Conservation (phyloP, 2,329 filamentous ascomycete genomes). For the Lasiodiplodia citricola region DNA sequence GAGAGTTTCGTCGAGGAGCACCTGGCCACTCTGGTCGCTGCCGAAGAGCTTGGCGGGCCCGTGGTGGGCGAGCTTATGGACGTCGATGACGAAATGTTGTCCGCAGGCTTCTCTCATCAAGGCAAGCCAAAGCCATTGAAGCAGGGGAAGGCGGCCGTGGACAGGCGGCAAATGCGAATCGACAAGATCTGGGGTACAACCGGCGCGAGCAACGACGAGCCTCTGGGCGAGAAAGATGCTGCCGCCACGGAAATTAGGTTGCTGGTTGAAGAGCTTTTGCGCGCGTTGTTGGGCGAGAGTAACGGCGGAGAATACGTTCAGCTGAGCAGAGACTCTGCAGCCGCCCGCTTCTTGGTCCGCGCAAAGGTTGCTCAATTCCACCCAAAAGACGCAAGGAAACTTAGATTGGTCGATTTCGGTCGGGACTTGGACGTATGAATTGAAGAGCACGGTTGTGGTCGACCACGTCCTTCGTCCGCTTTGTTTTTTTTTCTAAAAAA, state of each 20-base stretch:
- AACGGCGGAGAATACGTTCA: slow-evolving; percentile 53
- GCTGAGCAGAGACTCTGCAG: slow-evolving; percentile 57
- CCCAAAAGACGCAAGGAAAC: slow-evolving; percentile 57
- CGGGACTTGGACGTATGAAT: slow-evolving; percentile 42
- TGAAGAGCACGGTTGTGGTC: background rate
- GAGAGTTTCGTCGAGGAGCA: slow-evolving; percentile 73
- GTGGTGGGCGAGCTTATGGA: slow-evolving; percentile 77
- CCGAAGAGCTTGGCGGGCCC: slow-evolving; percentile 82
- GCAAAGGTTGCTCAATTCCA: slow-evolving; percentile 63
- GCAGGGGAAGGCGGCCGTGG: slow-evolving; percentile 34
- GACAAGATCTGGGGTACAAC: slow-evolving; percentile 55
- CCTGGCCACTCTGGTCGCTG: slow-evolving; percentile 77
- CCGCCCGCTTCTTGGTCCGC: slow-evolving; percentile 59
- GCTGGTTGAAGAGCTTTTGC: slow-evolving; percentile 54
- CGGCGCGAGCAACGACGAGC: slow-evolving; percentile 27
- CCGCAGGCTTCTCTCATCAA: slow-evolving; percentile 59
- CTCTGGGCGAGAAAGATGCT: slow-evolving; percentile 52
- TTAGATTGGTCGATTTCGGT: slow-evolving; percentile 61
- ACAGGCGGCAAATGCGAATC: slow-evolving; percentile 54
- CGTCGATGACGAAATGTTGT: slow-evolving; percentile 61
- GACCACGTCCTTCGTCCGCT: background rate
- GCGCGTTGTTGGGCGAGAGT: slow-evolving; percentile 44
- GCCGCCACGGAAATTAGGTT: slow-evolving; percentile 55
- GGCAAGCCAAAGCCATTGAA: slow-evolving; percentile 53
- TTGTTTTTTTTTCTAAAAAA: background rate